Percentiles rank a stretch among this genome's conserved stretches.
These are phyloP conservation scores for Orbilia javanica DNA, from an alignment of 2,329 filamentous ascomycete species.

Conservation along the genomic window DNA sequence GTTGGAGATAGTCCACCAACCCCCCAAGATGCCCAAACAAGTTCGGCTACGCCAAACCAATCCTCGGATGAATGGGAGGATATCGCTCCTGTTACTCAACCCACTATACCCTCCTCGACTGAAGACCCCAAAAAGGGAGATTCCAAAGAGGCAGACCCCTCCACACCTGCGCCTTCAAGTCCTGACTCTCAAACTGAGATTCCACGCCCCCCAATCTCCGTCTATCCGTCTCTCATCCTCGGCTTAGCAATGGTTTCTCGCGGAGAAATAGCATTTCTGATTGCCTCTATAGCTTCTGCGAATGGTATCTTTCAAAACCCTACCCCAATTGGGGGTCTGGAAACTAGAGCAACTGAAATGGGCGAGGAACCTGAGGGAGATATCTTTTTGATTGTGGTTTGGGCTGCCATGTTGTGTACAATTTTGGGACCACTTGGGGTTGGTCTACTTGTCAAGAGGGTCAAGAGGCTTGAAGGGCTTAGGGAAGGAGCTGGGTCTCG, in stretches of 20 bases:
- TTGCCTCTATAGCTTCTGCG: slow-evolving; percentile 76
- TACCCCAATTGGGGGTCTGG: not conserved
- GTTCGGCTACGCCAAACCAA: not conserved
- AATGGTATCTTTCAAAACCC: slow-evolving; percentile 66
- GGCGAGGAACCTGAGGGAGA: slow-evolving; percentile 1
- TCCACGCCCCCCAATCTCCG: slow-evolving; percentile 69
- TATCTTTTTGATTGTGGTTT: slow-evolving; percentile 70
- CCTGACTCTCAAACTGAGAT: not conserved
- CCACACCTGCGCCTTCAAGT: not conserved
- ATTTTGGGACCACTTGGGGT: slow-evolving; percentile 70
- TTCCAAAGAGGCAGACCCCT: not conserved
- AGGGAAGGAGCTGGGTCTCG: not conserved
- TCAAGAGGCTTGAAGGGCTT: slow-evolving; percentile 47
- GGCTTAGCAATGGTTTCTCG: slow-evolving; percentile 79
- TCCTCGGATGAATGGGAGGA: not conserved
- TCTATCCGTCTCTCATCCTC: slow-evolving; percentile 74
- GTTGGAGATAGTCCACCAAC: not conserved
- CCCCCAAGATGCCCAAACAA: not conserved
- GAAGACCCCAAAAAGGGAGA: not conserved
- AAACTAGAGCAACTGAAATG: not conserved
- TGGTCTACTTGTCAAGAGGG: slow-evolving; percentile 67
- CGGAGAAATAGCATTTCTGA: slow-evolving; percentile 84
- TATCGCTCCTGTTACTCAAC: slow-evolving; percentile 1
- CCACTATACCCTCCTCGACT: not conserved
- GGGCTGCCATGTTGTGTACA: slow-evolving; percentile 72